phyloP scores from a whole-genome alignment of 73 alveolate genomes.

The Paramecium primaurelia region DNA sequence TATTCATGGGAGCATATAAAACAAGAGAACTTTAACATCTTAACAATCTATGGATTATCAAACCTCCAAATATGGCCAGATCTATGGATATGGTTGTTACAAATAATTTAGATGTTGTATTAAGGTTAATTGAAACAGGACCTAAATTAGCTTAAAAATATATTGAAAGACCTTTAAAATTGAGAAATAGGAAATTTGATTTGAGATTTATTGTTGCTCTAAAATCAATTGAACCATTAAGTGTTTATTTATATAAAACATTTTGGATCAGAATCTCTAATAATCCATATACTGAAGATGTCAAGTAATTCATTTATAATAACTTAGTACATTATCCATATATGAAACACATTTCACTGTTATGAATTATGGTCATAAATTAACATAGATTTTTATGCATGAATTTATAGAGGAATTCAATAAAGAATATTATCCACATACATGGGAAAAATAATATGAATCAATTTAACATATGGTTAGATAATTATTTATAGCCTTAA shows the following conservation, averaged over 20 bases:
- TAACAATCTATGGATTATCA: slow-evolving; percentile 92
- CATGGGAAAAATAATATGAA: slow-evolving; percentile 35
- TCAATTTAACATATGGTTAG: slow-evolving; percentile 43
- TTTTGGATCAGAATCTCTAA: slow-evolving; percentile 92
- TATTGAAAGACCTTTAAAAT: slow-evolving; percentile 73
- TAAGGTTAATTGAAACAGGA: slow-evolving; percentile 92
- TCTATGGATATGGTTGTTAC: slow-evolving; percentile 91
- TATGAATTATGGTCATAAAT: slow-evolving; percentile 86
- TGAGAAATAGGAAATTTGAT: slow-evolving; percentile 84
- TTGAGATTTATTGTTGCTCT: slow-evolving; percentile 90
- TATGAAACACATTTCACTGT: slow-evolving; percentile 97
- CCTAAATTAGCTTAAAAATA: slow-evolving; percentile 94
- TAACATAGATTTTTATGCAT: slow-evolving; percentile 64
- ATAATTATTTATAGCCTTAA: slow-evolving; percentile 51
- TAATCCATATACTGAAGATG: slow-evolving; percentile 71
- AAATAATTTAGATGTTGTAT: slow-evolving; percentile 79
- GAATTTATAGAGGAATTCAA: slow-evolving; percentile 68
- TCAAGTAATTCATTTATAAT: neutral
- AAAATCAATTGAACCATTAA: slow-evolving; percentile 84
- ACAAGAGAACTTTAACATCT: slow-evolving; percentile 71
- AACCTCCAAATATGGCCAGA: slow-evolving; percentile 93
- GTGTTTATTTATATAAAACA: slow-evolving; percentile 81
- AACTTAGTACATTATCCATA: slow-evolving; percentile 69
- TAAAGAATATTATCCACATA: slow-evolving; percentile 43
- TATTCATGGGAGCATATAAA: slow-evolving; percentile 89